Evolutionary conservation across 2,329 filamentous ascomycete genomes (phyloP), one percentile per base, ranked within the genome.

Genomic region (Cercospora sp.): DNA sequence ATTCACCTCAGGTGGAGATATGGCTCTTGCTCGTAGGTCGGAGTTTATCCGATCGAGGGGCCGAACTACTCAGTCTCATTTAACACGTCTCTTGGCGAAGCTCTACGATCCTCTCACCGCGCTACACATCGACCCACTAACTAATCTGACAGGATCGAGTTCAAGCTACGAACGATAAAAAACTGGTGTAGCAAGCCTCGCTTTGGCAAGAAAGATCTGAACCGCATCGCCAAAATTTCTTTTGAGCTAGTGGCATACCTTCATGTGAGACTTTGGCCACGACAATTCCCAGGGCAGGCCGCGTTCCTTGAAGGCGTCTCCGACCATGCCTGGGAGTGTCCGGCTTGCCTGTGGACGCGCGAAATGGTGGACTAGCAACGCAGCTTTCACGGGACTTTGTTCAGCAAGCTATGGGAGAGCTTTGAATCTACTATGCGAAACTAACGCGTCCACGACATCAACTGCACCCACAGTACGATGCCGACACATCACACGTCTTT

Each of bases 171-270:
- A 23, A 28, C 13, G 48, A 16, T 53, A 16, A 26, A 23, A 5
- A 26, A 10, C 48, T 6, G 20, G 20, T 53, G 18, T 28, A 7
- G 9, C 48, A 53, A 23, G 16, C 10, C 48, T 53, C 12, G 23
- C 28, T 57, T 64, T 5, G 45, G 31, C 26, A 36, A 39, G 26
- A 64, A 36, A 16, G 30, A 64, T 16, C 36, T 64, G 30, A 42
- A 64, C 12, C 48, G 63, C 13, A 64, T 64, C 16, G 63, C 63
- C 30, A 64, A 64, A 23, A 13, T 64, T 12, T 18, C 63, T 28
- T 64, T 64, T 26, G 51, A 58, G 33, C 31, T 64, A 3, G 63
- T 64, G 30, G 20, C 51, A n/a, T 59, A 23, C 33, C 33, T 59
- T 23, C 63, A 59, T 26, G 13, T 64, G 5, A 28, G 31, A 26